Conservation (phyloP, 257 asterid species). For the Ilex asprella region DNA sequence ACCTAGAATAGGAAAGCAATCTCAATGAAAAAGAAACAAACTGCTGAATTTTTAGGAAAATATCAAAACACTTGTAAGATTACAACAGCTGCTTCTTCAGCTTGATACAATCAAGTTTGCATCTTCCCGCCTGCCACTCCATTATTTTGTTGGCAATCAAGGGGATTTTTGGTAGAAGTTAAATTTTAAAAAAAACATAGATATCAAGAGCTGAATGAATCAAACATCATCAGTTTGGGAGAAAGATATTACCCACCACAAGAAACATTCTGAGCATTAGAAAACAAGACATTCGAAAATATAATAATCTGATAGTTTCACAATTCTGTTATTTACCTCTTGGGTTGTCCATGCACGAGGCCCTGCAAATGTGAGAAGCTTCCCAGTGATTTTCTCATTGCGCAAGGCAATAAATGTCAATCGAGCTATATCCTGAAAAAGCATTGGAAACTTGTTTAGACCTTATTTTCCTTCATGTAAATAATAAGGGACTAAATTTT, state of each 20-base stretch:
- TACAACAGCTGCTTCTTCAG: too few relatives aligned
- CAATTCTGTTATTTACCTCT: slow-evolving; percentile 54
- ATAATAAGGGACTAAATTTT: slow-evolving; percentile 4
- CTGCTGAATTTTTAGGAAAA: not conserved
- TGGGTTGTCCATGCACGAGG: slow-evolving; percentile 99
- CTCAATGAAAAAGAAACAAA: not conserved
- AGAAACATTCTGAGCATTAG: too few relatives aligned
- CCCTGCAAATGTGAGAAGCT: slow-evolving; percentile 90
- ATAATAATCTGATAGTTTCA: not conserved
- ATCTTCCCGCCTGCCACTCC: too few relatives aligned
- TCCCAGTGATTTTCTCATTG: slow-evolving; percentile 72
- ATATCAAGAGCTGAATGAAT: too few relatives aligned
- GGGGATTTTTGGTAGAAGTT: too few relatives aligned
- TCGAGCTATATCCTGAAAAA: slow-evolving; percentile 82
- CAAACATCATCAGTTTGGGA: too few relatives aligned
- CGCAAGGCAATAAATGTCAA: slow-evolving; percentile 90
- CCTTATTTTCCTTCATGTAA: slow-evolving; percentile 7
- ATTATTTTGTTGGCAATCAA: too few relatives aligned
- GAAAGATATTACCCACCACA: too few relatives aligned
- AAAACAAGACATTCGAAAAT: too few relatives aligned
- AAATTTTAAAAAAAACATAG: too few relatives aligned
- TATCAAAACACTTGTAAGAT: not conserved
- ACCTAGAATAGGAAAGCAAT: slow-evolving; percentile 40
- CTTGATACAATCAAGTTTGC: too few relatives aligned
- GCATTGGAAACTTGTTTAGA: slow-evolving; percentile 11